Base-by-base conservation (phyloP, 805 yeast genomes). In the Barnettozyma populi region DNA sequence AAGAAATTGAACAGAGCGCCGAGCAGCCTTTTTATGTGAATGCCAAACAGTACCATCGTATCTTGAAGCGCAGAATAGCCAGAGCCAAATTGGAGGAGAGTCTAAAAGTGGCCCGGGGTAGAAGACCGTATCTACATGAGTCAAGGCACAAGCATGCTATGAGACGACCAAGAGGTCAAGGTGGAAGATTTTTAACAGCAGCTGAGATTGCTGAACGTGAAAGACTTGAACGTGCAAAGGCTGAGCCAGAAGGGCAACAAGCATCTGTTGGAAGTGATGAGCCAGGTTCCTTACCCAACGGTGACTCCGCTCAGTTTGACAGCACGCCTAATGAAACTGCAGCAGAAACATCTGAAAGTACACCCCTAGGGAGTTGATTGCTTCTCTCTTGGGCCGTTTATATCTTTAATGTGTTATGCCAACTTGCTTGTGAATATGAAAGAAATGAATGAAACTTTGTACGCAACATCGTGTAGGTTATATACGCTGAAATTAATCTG, bases 131-230 rank as follows among this genome's bases (percentile, higher is more conserved):
- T 66, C 67, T 94, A 43, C 99, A 94, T 63, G 99, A 94, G 67
- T 88, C 97, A 18, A 77, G 99, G 59, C 99, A 94, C 65, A 92
- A 94, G 64, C 99, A 94, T 65, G 99, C 99, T 3, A 94, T 94
- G 99, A 78, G 98, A 63, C 79, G 99, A 64, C 98, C 99, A 14
- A 80, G 99, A 57, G 99, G 99, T 24, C 98, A 94, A 69, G 99
- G 99, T 29, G 99, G 99, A 7, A 74, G 99, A 51, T 94, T 94
- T 57, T 69, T 94, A 50, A 94, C 99, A 1, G 97, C 98, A 13
- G 96, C 96, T 10, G 87, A 79, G 53, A 84, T 78, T 40, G 83
- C 79, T 11, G 84, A 76, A 52, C 68, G 76, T 47, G 85, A 81
- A 44, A 62, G 72, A 45, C 27, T 37, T 14, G 41, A 37, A 23